A percentile compares a stretch with the other conserved stretches of the same genome.
phyloP scores from a whole-genome alignment of 2,329 filamentous ascomycete genomes.

The Colletotrichum tofieldiae region DNA sequence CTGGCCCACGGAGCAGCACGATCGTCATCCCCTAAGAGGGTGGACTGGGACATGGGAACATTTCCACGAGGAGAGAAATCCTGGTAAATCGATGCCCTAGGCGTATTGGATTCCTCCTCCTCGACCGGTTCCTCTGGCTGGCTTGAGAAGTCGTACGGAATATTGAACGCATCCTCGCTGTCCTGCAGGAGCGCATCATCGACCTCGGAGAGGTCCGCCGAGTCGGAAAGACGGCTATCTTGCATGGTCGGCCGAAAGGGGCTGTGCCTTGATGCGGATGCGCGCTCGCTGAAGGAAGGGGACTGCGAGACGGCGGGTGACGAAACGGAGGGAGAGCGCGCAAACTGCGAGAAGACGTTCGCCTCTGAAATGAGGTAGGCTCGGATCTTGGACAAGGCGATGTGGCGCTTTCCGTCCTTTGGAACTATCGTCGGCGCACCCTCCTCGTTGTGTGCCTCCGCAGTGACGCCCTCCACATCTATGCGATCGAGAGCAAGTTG shows the following conservation, averaged over 20 bases:
- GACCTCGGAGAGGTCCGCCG: slow-evolving; percentile 53
- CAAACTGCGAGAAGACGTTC: slow-evolving; percentile 74
- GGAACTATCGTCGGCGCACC: slow-evolving; percentile 57
- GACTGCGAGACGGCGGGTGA: slow-evolving; percentile 70
- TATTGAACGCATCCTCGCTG: slow-evolving; percentile 70
- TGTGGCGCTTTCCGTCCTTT: slow-evolving; percentile 76
- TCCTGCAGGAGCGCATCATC: slow-evolving; percentile 59
- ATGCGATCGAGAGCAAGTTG: slow-evolving; percentile 77
- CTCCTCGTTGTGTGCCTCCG: slow-evolving; percentile 51
- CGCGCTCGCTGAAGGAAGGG: slow-evolving; percentile 53
- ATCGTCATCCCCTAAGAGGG: slow-evolving; percentile 46
- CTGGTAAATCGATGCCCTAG: slow-evolving; percentile 66
- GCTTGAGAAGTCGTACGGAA: slow-evolving; percentile 67
- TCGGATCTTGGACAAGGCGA: slow-evolving; percentile 75
- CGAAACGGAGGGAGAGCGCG: slow-evolving; percentile 65
- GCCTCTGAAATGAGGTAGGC: slow-evolving; percentile 79
- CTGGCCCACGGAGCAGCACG: slow-evolving; percentile 52
- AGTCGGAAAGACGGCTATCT: slow-evolving; percentile 50
- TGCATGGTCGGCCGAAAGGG: slow-evolving; percentile 43
- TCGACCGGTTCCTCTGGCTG: slow-evolving; percentile 54
- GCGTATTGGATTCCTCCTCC: slow-evolving; percentile 63
- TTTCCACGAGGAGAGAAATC: slow-evolving; percentile 47
- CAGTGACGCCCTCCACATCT: slow-evolving; percentile 77
- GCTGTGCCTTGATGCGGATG: slow-evolving; percentile 46
- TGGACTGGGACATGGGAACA: slow-evolving; percentile 39